Base-by-base conservation (phyloP, 140 eudicot genomes). In the Flaveria floridana region DNA sequence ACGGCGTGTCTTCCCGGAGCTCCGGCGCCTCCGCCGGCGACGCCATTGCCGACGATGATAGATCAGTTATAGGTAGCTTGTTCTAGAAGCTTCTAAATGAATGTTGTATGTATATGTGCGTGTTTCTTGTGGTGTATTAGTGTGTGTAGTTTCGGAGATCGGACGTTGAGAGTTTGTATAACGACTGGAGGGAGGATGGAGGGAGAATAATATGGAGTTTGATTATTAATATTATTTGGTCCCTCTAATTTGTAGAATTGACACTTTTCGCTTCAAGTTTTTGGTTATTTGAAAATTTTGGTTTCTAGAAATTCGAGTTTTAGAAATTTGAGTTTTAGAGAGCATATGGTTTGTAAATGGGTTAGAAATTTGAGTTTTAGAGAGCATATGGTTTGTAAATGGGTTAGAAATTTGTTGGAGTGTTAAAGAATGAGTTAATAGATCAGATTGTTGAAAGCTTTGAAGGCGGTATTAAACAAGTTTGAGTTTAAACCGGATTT, bases 11-110 rank as follows among this genome's bases (percentile, higher is more conserved):
- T 7, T 57, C 68, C 25, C 19, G 76, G 13, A 68, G 50, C 71
- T 7, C 62, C 72, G 76, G 77, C 48, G 50, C 77, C 47, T 78
- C 73, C 39, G 85, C 42, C 79, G 70, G 20, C 2, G 86, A 41
- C 75, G 83, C 80, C 86, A 78, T 82, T 59, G 12, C 70, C 65
- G 65, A 71, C 26, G 23, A 39, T 62, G 12, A 52, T 15, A 70
- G 34, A 21, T 20, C 18, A 53, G 10, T 78, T 78, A 18, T 5
- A 73, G 57, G 1, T 51, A 53, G 39, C 44, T 79, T 11, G 55
- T 53, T 28, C 53, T 1, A 56, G 20, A 16, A 72, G 44, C 42
- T 68, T 21, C 42, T 39, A 47, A 58, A n/a, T n/a, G 25, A 23
- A 23, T 23, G 25, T 23, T 79, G 26, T 66, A 28, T 42, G 56